A percentile compares a stretch with the other conserved stretches of the same genome.
Evolutionary conservation across 202 grass and related monocot genomes (phyloP).

Genomic region (Carex arenaria): DNA sequence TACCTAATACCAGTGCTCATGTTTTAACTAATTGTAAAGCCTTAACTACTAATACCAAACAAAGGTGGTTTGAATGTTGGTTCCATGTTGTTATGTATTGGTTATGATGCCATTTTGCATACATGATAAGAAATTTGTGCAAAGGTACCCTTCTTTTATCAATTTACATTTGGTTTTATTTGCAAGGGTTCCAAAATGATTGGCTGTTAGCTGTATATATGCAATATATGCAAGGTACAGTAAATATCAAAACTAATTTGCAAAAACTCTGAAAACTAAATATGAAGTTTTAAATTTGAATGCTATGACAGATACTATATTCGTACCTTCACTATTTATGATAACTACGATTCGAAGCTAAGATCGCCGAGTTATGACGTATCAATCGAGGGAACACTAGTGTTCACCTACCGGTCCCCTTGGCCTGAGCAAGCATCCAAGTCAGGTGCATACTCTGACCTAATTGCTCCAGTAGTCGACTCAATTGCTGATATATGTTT

Average conservation of each 20-base stretch:
- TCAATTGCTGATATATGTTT: slow-evolving; percentile 70
- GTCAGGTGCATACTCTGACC: slow-evolving; percentile 91
- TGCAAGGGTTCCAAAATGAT: not conserved
- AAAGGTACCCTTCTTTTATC: not conserved
- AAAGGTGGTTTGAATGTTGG: not conserved
- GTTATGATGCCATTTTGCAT: not conserved
- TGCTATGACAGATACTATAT: slow-evolving; percentile 57
- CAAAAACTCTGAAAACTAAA: not conserved
- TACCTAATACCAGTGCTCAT: not conserved
- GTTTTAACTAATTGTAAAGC: not conserved
- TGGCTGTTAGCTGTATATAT: not conserved
- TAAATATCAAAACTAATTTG: not conserved
- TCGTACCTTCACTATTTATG: slow-evolving; percentile 92
- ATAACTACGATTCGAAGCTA: slow-evolving; percentile 92
- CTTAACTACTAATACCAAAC: too few species aligned
- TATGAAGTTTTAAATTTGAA: not conserved
- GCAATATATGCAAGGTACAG: not conserved
- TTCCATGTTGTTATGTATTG: not conserved
- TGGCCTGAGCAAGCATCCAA: slow-evolving; percentile 76
- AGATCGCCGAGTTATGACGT: slow-evolving; percentile 86
- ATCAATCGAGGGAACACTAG: slow-evolving; percentile 79
- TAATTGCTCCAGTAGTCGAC: slow-evolving; percentile 65
- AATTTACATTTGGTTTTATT: not conserved
- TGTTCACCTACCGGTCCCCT: slow-evolving; percentile 82
- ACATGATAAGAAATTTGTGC: not conserved